Evolutionary conservation across 2,329 filamentous ascomycete species (phyloP).

Genomic region (Ceratocystis huliohia): DNA sequence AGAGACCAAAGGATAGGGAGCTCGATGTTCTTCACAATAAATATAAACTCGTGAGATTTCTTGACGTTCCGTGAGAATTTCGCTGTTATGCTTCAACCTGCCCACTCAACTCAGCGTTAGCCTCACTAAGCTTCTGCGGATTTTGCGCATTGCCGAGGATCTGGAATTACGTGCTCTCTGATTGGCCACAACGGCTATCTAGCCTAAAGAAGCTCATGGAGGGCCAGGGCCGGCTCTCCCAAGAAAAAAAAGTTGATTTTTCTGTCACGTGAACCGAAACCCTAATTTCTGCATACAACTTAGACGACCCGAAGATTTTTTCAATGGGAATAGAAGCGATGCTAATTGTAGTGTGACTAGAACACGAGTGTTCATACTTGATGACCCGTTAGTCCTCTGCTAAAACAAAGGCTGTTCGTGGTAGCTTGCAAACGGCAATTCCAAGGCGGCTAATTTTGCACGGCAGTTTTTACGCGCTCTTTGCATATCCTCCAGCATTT

Average conservation of each 20-base stretch:
- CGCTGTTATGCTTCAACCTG: neutral
- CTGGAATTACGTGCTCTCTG: conserved; percentile 33
- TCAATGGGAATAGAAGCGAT: neutral
- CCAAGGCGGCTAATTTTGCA: neutral
- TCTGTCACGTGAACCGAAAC: neutral
- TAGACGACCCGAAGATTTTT: conserved; percentile 4
- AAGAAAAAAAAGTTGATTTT: neutral
- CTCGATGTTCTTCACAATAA: neutral
- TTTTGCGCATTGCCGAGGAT: conserved; percentile 38
- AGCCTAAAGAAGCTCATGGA: neutral
- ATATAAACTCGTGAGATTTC: neutral
- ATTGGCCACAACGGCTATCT: conserved; percentile 32
- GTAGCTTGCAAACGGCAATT: neutral
- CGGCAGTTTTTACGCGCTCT: neutral
- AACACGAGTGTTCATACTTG: neutral
- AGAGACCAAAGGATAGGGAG: neutral
- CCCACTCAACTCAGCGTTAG: neutral
- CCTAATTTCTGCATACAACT: neutral
- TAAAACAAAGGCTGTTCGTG: neutral
- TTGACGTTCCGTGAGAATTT: neutral
- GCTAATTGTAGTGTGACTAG: neutral
- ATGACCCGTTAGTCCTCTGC: neutral
- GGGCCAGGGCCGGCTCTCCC: conserved; percentile 9
- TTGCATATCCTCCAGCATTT: neutral
- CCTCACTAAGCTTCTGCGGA: conserved; percentile 10